Evolutionary conservation across 495 filamentous ascomycete genomes (phyloP), one percentile per base, ranked within the genome.

Genomic region (Aspergillus bertholletiae): DNA sequence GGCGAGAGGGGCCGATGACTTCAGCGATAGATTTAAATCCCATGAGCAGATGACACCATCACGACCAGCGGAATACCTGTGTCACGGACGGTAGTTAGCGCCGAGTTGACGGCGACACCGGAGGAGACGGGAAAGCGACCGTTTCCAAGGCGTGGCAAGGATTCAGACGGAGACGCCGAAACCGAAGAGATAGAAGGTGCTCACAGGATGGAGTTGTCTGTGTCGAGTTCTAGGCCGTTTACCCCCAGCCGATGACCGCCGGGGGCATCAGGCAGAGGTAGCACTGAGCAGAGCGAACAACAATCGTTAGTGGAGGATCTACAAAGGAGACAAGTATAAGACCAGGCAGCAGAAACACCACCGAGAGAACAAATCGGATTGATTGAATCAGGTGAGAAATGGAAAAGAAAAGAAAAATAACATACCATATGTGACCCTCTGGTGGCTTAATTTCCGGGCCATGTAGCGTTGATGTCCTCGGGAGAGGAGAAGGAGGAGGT

Each of bases 41-140:
- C 94, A 98, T 55, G 93, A 91, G 70, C 94, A 98, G 57, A 98
- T 86, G 45, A 95, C 88, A 48, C 94, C 94, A 74, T 97, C 94
- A 67, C 94, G 86, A 55, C 94, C 94, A 50, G 90, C 94, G 22
- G 94, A 96, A 70, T 97, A 98, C 55, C 93, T 97, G 60, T 57
- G 63, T 45, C 51, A 53, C 37, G 37, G 32, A 51, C 49, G 5
- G 53, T 49, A 56, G 54, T 69, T 61, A 64, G 62, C 55, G 47
- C 43, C 43, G 58, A 55, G 20, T 15, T n/a, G 24, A 43, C 23
- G 13, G 49, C 35, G 49, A 51, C 32, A n/a, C 23, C n/a, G 49
- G 35, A 11, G 13, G 49, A 12, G 37, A 35, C 18, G 12, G 12
- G 22, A 35, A 27, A 23, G 49, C 34, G 32, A 26, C 37, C 18